Evolutionary conservation across 2,329 filamentous ascomycete genomes (phyloP).

Genomic region (Fusarium succisae): DNA sequence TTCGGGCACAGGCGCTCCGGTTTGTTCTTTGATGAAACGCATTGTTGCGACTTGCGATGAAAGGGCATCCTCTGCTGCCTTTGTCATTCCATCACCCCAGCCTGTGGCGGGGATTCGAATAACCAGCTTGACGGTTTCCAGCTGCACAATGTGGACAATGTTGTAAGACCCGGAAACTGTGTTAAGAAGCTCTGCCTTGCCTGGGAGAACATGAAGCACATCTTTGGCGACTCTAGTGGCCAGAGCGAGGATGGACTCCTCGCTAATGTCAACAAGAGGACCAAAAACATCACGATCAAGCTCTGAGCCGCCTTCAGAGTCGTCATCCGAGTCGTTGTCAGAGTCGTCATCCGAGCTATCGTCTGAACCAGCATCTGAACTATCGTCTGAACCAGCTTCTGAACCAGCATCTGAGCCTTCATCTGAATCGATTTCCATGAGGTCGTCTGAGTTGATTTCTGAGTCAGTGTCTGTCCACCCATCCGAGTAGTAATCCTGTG

Average conservation of each 20-base stretch:
- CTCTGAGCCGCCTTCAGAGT: neutral
- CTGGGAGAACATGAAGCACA: neutral
- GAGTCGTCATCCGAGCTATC: neutral
- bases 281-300: constrained; percentile 1
- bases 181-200: neutral
- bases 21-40: constrained; percentile 1
- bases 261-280: neutral
- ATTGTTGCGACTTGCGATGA: constrained; percentile 16
- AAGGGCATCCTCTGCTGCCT: constrained; percentile 10
- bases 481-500: neutral
- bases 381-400: neutral
- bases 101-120: constrained; percentile 16
- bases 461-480: neutral
- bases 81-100: constrained; percentile 20
- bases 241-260: neutral
- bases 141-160: neutral
- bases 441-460: neutral
- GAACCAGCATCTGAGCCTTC: neutral
- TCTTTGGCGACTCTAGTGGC: neutral
- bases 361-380: neutral
- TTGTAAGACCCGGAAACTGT: neutral
- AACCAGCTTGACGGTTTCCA: constrained; percentile 6
- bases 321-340: neutral
- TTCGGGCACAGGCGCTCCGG: neutral
- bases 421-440: neutral